These are phyloP conservation scores for Aspergillus fijiensis DNA, from an alignment of 2,329 filamentous ascomycete genomes.

Conservation along the genomic window DNA sequence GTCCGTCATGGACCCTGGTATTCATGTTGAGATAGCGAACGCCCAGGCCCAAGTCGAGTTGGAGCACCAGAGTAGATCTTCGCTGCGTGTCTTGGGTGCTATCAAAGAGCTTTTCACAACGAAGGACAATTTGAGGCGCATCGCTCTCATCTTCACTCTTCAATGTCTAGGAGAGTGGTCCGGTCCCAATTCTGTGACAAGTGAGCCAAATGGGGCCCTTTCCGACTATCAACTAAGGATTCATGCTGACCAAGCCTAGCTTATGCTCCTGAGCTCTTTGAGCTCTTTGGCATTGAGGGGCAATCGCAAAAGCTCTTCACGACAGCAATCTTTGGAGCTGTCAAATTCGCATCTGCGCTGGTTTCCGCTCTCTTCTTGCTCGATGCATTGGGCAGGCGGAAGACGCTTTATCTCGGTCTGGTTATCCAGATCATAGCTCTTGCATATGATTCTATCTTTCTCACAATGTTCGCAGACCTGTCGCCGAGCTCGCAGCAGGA, in stretches of 20 bases:
- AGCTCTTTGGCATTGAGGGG: constrained; percentile 60
- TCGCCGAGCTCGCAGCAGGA: constrained; percentile 3
- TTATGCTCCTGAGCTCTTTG: constrained; percentile 71
- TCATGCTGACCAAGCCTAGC: constrained; percentile 3
- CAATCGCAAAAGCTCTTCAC: constrained; percentile 33
- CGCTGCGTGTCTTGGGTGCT: not conserved
- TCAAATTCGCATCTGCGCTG: constrained; percentile 45
- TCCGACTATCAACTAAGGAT: not conserved
- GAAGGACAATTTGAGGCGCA: not conserved
- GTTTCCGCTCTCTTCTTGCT: constrained; percentile 48
- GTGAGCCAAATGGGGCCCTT: constrained; percentile 31
- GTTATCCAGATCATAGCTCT: constrained; percentile 44
- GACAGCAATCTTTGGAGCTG: constrained; percentile 43
- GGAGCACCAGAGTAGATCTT: not conserved
- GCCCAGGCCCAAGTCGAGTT: constrained; percentile 10
- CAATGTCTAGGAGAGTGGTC: constrained; percentile 73
- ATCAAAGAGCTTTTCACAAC: constrained; percentile 1
- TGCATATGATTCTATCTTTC: constrained; percentile 31
- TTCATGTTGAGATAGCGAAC: constrained; percentile 13
- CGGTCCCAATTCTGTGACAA: constrained; percentile 68
- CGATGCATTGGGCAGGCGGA: constrained; percentile 44
- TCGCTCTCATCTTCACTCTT: constrained; percentile 42
- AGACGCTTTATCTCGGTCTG: constrained; percentile 38
- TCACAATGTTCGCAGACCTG: constrained; percentile 8
- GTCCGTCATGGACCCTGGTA: constrained; percentile 19